Percentiles rank a stretch among this genome's conserved stretches.
phyloP scores from a whole-genome alignment of 495 filamentous ascomycete genomes.

The Xylaria flabelliformis region DNA sequence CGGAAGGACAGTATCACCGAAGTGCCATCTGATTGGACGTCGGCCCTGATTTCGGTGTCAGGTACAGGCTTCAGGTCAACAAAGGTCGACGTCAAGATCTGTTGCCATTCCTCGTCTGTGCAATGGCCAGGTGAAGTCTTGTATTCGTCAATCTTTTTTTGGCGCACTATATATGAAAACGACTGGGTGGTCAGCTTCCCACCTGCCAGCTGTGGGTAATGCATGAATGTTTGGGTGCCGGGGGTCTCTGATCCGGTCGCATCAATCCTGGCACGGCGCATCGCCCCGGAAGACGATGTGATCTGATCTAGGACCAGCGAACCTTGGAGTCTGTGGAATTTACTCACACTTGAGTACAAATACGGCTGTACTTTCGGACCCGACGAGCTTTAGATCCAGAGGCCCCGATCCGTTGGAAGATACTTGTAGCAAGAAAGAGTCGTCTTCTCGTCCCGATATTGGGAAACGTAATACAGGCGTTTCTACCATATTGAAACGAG shows the following conservation, averaged over 20 bases:
- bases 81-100: constrained; percentile 48
- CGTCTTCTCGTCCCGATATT: constrained; percentile 35
- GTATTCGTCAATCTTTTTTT: constrained; percentile 40
- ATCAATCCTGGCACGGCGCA: constrained; percentile 21
- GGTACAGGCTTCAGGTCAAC: constrained; percentile 42
- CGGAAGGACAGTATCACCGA: constrained; percentile 50
- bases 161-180: constrained; percentile 37
- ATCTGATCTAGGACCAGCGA: constrained; percentile 7
- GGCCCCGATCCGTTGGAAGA: constrained; percentile 37
- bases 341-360: constrained; percentile 40
- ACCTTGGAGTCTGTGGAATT: constrained; percentile 22
- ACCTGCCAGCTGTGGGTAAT: constrained; percentile 15
- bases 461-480: constrained; percentile 35
- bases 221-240: constrained; percentile 29
- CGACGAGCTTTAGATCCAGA: constrained; percentile 39
- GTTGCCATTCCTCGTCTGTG: constrained; percentile 53
- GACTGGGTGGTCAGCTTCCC: constrained; percentile 29
- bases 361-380: constrained; percentile 41
- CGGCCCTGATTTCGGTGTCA: constrained; percentile 52
- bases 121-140: constrained; percentile 42
- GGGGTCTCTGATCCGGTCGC: constrained; percentile 22
- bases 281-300: background rate
- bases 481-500: constrained; percentile 30
- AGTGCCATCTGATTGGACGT: constrained; percentile 38
- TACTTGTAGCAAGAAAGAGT: constrained; percentile 35